Base-by-base conservation (phyloP, 495 filamentous ascomycete species). In the Aspergillus haitiensis region DNA sequence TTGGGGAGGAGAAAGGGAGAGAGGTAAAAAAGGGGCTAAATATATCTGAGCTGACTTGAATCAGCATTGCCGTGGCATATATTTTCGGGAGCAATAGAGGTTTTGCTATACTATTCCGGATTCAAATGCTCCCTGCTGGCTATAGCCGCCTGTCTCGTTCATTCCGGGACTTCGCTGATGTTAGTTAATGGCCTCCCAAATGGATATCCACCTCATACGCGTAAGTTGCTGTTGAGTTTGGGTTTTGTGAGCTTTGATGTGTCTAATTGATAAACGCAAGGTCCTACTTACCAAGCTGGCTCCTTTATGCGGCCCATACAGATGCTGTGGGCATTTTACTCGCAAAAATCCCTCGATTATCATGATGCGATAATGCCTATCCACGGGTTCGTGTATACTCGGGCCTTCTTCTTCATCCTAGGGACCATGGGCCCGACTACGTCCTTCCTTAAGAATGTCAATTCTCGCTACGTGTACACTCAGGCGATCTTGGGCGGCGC, bases 281-380 rank as follows among this genome's bases (percentile, higher is more conserved):
- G 60, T 31, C 54, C 60, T 37, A 48, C 31, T 6, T 62, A 62
- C 60, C 60, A 62, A 54, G 60, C 48, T 5, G 54, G 54, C 10
- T 33, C 47, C 5, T 12, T 62, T 39, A 53, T 58, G 37, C 54
- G 60, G 2, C 36, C 49, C 7, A 12, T 47, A 5, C 37, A 36
- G 13, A 58, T 62, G 7, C 54, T 62, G 37, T 35, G 56, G 45
- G 60, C 60, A 35, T 62, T 58, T 34, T 40, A 53, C 47, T 47
- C 60, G 8, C 46, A 62, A 32, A 33, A 21, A 6, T 37, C 54
- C 16, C 45, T 42, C 5, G 60, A 27, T 21, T 62, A 62, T 36
- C 55, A 62, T 21, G 54, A 57, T 33, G 55, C 48, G 31, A 49
- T 62, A 10, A 58, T 62, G 55, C 60, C 60, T 21, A 46, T 62